phyloP scores from a whole-genome alignment of 106 monocot genomes.

The Dioscorea alata region DNA sequence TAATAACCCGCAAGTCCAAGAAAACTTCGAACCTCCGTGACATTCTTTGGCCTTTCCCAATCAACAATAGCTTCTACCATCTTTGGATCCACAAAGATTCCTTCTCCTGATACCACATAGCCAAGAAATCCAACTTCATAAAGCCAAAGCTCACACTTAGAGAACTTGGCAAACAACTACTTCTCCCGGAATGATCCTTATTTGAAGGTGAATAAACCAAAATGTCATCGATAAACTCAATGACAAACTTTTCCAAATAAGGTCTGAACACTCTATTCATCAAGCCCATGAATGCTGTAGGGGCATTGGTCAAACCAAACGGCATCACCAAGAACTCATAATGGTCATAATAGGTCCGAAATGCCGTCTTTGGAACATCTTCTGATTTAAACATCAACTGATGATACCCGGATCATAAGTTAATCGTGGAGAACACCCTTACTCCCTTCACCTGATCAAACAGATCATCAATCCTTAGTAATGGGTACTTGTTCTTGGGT shows the following conservation, averaged over 20 bases:
- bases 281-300: not conserved
- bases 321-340: not conserved
- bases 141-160: not conserved
- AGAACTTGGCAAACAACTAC: not conserved
- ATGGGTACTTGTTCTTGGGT: slow-evolving; percentile 14
- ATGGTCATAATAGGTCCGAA: not conserved
- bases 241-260: not conserved
- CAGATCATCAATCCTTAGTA: slow-evolving; percentile 3
- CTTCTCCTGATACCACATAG: slow-evolving; percentile 1
- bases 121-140: not conserved
- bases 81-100: not conserved
- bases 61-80: not conserved
- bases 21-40: slow-evolving; percentile 5
- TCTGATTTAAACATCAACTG: not conserved
- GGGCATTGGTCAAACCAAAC: not conserved
- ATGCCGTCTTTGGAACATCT: not conserved
- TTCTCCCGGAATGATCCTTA: not conserved
- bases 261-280: not conserved
- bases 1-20: not conserved
- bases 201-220: not conserved
- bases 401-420: not conserved
- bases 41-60: not conserved
- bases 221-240: not conserved
- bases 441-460: slow-evolving; percentile 1
- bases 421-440: not conserved